These are phyloP conservation scores for Fusarium austroafricanum DNA, from an alignment of 2,329 filamentous ascomycete genomes.

Conservation along the genomic window DNA sequence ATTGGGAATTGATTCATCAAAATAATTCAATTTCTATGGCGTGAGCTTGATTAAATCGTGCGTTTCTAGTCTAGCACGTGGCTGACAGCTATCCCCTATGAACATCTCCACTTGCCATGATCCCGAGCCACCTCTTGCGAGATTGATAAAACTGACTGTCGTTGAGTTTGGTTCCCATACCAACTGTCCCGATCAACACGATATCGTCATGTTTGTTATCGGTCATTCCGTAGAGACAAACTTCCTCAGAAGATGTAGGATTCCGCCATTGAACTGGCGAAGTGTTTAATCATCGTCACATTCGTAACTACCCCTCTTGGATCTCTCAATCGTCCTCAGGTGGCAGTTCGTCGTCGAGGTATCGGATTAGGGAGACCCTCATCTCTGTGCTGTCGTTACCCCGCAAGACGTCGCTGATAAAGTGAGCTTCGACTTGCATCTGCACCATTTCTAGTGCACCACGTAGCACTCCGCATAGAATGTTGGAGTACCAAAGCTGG, in stretches of 20 bases:
- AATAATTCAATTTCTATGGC: constrained; percentile 3
- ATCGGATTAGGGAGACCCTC: constrained; percentile 89
- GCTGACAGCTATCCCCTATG: constrained; percentile 31
- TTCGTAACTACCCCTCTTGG: background rate
- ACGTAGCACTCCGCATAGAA: constrained; percentile 90
- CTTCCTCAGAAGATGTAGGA: constrained; percentile 4
- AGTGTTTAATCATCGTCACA: constrained; percentile 15
- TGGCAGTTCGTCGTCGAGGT: constrained; percentile 97
- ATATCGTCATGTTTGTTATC: constrained; percentile 8
- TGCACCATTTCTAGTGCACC: constrained; percentile 98
- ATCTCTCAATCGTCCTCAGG: constrained; percentile 85
- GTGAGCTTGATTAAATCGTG: constrained; percentile 17
- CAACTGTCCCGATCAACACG: constrained; percentile 9
- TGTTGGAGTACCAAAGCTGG: constrained; percentile 98
- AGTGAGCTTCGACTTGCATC: constrained; percentile 98
- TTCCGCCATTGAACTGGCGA: background rate
- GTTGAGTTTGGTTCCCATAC: constrained; percentile 18
- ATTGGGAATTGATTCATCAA: background rate
- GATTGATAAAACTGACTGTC: constrained; percentile 14
- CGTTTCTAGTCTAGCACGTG: constrained; percentile 27
- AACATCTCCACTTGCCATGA: constrained; percentile 24
- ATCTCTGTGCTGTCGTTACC: constrained; percentile 98
- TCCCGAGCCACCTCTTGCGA: constrained; percentile 23
- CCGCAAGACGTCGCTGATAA: constrained; percentile 90
- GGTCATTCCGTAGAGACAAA: background rate